Conservation (phyloP, 1,284 basidiomycete genomes). For the Malassezia nana region DNA sequence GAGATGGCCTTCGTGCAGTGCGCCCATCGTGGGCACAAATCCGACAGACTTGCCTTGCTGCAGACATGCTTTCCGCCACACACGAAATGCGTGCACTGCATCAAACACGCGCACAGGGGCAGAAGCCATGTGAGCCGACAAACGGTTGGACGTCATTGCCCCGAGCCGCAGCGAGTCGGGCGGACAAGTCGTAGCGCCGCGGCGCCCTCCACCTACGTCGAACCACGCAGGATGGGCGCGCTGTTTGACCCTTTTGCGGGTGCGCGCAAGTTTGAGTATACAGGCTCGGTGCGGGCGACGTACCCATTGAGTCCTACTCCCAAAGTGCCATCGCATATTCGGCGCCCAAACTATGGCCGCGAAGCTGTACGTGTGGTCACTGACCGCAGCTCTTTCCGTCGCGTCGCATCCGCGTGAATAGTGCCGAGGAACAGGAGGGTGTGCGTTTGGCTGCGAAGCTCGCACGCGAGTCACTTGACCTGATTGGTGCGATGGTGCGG, state of each 20-base stretch:
- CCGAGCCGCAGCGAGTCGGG: background rate
- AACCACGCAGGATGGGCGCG: background rate
- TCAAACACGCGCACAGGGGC: conserved; percentile 7
- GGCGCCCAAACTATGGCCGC: conserved; percentile 44
- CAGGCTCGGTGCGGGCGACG: conserved; percentile 31
- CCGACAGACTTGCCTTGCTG: conserved; percentile 56
- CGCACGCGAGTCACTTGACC: conserved; percentile 78
- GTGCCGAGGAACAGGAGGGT: conserved; percentile 32
- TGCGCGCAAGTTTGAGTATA: conserved; percentile 33
- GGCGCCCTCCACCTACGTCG: background rate
- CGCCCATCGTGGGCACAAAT: conserved; percentile 94
- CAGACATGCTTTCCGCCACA: conserved; percentile 10
- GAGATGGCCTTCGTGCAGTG: conserved; percentile 83
- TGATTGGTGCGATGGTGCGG: conserved; percentile 69
- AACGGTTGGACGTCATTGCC: background rate
- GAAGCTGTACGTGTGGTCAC: conserved; percentile 36
- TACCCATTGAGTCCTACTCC: conserved; percentile 42
- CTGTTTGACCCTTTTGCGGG: conserved; percentile 35
- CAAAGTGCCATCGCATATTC: conserved; percentile 38
- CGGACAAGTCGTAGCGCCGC: background rate
- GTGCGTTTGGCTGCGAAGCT: conserved; percentile 53
- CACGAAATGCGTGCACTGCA: background rate
- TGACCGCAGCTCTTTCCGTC: conserved; percentile 33
- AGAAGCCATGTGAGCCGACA: conserved; percentile 5
- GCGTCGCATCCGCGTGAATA: conserved; percentile 40